phyloP scores from a whole-genome alignment of 352 stramenopile species.

The Pythium brassicae region DNA sequence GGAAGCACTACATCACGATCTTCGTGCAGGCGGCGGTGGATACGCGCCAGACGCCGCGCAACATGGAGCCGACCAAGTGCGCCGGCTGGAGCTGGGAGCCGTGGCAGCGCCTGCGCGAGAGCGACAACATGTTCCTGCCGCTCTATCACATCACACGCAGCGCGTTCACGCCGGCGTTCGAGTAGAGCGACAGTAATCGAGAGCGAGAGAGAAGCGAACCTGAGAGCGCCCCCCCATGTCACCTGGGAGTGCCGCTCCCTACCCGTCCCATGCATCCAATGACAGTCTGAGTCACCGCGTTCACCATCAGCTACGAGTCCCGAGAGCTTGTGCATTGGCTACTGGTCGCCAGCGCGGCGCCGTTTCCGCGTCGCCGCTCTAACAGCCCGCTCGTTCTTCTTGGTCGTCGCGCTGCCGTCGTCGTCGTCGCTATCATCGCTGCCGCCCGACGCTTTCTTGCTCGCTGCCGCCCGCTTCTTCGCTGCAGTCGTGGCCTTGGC shows the following conservation, averaged over 20 bases:
- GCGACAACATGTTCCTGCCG: constrained; percentile 75
- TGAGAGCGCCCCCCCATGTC: no score
- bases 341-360: constrained; percentile 1
- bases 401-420: constrained; percentile 3
- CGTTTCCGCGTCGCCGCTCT: constrained; percentile 12
- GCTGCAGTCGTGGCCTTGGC: constrained; percentile 4
- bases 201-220: no score
- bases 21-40: constrained; percentile 68
- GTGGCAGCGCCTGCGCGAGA: constrained; percentile 42
- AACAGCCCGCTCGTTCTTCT: not conserved
- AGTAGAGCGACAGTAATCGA: no score
- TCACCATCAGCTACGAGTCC: no score
- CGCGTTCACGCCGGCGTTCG: constrained; percentile 35
- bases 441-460: not conserved
- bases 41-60: constrained; percentile 40
- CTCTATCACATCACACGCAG: constrained; percentile 65
- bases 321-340: not conserved
- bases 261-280: no score
- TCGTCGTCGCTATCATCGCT: not conserved
- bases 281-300: no score
- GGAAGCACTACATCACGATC: constrained; percentile 86
- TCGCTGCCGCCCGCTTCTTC: not conserved
- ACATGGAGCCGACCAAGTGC: constrained; percentile 85
- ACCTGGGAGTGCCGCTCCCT: no score
- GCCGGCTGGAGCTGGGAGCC: constrained; percentile 68